Conservation (phyloP, 2,329 filamentous ascomycete genomes). For the Aotearoamyces nothofagi region DNA sequence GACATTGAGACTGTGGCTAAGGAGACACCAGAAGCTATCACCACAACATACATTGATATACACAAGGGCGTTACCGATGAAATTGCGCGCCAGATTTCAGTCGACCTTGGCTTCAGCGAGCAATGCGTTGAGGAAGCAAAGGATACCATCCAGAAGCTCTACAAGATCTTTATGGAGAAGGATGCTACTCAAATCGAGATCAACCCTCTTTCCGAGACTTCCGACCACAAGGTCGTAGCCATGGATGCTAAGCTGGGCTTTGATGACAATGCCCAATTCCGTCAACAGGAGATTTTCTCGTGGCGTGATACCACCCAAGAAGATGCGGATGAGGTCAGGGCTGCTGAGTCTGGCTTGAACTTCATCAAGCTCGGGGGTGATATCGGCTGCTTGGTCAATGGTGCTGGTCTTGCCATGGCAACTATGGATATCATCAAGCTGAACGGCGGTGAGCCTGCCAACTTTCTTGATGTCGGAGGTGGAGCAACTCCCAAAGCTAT, state of each 20-base stretch:
- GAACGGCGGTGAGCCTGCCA: conserved; percentile 88
- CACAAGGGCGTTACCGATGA: conserved; percentile 91
- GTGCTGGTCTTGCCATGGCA: conserved; percentile 31
- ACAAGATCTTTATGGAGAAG: conserved; percentile 97
- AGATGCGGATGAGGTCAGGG: conserved; percentile 94
- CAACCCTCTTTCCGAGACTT: conserved; percentile 96
- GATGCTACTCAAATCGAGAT: conserved; percentile 99
- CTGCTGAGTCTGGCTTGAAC: conserved; percentile 87
- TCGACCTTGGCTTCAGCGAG: conserved; percentile 90
- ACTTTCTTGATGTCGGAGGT: conserved; percentile 97
- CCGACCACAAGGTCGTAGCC: conserved; percentile 92
- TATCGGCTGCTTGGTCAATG: conserved; percentile 61
- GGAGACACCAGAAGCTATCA: conserved; percentile 92
- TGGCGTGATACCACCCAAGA: conserved; percentile 94
- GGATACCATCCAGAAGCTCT: conserved; percentile 95
- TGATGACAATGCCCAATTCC: conserved; percentile 97
- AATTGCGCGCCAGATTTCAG: conserved; percentile 78
- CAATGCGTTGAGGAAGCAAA: conserved; percentile 94
- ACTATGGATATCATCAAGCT: conserved; percentile 99
- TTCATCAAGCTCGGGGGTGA: conserved; percentile 99
- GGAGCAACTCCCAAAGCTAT: conserved; percentile 95
- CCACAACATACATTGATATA: conserved; percentile 87
- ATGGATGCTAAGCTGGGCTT: conserved; percentile 99
- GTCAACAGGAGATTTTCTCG: conserved; percentile 89
- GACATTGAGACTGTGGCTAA: conserved; percentile 98